Evolutionary conservation across 2,329 filamentous ascomycete genomes (phyloP), one percentile per base, ranked within the genome.

Genomic region (Alternaria brassicicola): DNA sequence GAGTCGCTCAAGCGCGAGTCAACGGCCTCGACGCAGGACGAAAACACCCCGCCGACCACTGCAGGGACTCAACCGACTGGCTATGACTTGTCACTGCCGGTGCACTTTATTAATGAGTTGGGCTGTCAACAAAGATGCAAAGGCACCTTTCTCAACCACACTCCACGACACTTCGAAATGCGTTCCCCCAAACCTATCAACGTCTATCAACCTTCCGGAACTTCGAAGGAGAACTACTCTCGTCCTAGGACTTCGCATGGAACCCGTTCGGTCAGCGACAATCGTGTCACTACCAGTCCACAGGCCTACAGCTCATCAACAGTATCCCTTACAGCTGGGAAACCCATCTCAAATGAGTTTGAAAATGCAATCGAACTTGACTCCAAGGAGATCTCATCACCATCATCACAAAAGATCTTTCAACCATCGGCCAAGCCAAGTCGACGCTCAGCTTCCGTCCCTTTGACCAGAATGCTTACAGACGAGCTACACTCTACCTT

Each of bases 91-190:
- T 60, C 59, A 21, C 53, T 62, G 12, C 65, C 62, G 10, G 55
- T 66, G 35, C 57, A 65, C 42, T 64, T 55, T 53, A 61, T 67
- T 57, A 63, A 68, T 39, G 67, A 72, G 38, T 62, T 61, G 45
- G 65, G 62, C 17, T 60, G 46, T 41, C 66, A 67, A 30, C 70
- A 70, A 58, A 63, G 68, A 55, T 61, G 65, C 12, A 70, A 67
- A 54, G 71, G 68, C 23, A 71, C 59, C n/a, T 76, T 75, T 47
- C 63, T 75, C 36, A 76, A 76, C 48, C 73, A 76, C 51, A 76
- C 72, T 7, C 74, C 74, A 28, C 66, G 72, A 33, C 55, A 60
- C 38, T 71, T 69, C 50, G 74, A 74, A 46, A 59, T 71, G 56
- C 58, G 57, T 13, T 55, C 66, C 7, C 52, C 64, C 23, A 64